These are phyloP conservation scores for Apiospora arundinis DNA, from an alignment of 2,329 filamentous ascomycete species.

Conservation along the genomic window DNA sequence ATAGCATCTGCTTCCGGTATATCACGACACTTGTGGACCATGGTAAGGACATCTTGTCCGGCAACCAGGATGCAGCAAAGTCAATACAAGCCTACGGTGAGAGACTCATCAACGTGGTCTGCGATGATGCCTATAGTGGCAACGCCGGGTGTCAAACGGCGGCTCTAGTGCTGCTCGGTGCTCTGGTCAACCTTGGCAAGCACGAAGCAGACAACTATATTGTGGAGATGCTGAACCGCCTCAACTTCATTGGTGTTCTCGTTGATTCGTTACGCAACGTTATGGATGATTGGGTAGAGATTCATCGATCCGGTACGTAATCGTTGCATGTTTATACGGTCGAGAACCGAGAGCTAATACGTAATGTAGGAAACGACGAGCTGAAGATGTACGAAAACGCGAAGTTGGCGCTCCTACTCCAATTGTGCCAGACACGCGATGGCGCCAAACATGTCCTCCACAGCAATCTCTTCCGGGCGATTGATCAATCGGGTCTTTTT, in stretches of 20 bases:
- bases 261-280: slow-evolving; percentile 86
- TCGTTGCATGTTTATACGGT: slow-evolving; percentile 30
- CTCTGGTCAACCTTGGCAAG: slow-evolving; percentile 75
- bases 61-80: slow-evolving; percentile 70
- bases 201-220: slow-evolving; percentile 76
- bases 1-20: slow-evolving; percentile 90
- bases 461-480: slow-evolving; percentile 81
- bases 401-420: slow-evolving; percentile 80
- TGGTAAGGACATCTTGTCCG: slow-evolving; percentile 53
- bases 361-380: slow-evolving; percentile 45
- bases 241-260: slow-evolving; percentile 91
- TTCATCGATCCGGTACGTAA: slow-evolving; percentile 60
- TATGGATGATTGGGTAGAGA: slow-evolving; percentile 71
- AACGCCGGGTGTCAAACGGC: slow-evolving; percentile 83
- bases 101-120: slow-evolving; percentile 82
- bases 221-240: slow-evolving; percentile 78
- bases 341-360: background rate
- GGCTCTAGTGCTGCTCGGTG: slow-evolving; percentile 82
- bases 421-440: slow-evolving; percentile 81
- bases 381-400: slow-evolving; percentile 66
- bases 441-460: slow-evolving; percentile 89
- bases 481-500: slow-evolving; percentile 86
- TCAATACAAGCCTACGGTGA: slow-evolving; percentile 73
- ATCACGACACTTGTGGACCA: slow-evolving; percentile 71
- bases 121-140: slow-evolving; percentile 90